phyloP scores from a whole-genome alignment of 768 basidiomycete species.

The Vishniacozyma victoriae region DNA sequence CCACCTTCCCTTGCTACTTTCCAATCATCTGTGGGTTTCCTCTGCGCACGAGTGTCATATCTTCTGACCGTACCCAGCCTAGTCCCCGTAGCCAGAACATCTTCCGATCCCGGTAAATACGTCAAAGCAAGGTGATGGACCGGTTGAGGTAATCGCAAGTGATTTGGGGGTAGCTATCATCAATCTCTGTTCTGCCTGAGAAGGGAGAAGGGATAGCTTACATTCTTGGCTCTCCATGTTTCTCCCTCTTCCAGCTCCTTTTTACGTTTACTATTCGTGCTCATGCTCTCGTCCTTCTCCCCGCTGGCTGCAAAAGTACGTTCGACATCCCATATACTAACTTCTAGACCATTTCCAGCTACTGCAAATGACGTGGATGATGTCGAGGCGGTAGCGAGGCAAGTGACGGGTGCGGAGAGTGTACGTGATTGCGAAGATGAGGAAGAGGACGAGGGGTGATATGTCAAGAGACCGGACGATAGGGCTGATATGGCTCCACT shows the following conservation, averaged over 20 bases:
- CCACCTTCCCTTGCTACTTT: conserved; percentile 45
- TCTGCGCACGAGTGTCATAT: conserved; percentile 44
- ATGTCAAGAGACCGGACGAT: conserved; percentile 12
- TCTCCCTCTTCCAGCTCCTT: conserved; percentile 37
- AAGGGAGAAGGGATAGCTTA: conserved; percentile 13
- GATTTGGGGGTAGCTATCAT: conserved; percentile 38
- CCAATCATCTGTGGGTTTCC: conserved; percentile 39
- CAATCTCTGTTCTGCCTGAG: not conserved
- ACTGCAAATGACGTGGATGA: conserved; percentile 19
- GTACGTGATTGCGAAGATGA: conserved; percentile 1
- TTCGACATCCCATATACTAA: conserved; percentile 42
- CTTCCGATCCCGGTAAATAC: conserved; percentile 16
- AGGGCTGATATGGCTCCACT: conserved; percentile 29
- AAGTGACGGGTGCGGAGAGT: conserved; percentile 19
- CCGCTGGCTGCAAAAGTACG: conserved; percentile 21
- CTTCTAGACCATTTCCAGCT: conserved; percentile 45
- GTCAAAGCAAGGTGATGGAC: conserved; percentile 40
- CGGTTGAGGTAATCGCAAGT: conserved; percentile 34
- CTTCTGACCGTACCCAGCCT: conserved; percentile 39
- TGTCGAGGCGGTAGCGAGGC: conserved; percentile 17
- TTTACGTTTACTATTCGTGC: conserved; percentile 35
- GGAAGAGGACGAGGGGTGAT: conserved; percentile 1
- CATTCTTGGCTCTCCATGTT: conserved; percentile 46
- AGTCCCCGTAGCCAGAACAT: conserved; percentile 39
- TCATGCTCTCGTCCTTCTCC: not conserved